phyloP scores from a whole-genome alignment of 2,329 filamentous ascomycete species.

The Thielaviopsis euricoi region DNA sequence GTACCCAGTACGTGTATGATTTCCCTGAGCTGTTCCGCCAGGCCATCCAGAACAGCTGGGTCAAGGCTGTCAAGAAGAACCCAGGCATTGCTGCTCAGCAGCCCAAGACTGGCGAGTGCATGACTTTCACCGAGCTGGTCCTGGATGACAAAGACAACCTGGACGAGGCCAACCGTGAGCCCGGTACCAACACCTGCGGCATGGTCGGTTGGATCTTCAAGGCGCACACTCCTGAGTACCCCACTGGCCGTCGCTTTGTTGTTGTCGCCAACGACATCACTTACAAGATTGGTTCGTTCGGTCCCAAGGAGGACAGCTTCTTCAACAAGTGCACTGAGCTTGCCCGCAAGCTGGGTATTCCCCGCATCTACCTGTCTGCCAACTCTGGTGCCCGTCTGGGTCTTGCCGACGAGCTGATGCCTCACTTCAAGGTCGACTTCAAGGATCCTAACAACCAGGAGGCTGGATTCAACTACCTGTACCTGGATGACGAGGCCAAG shows the following conservation, averaged over 20 bases:
- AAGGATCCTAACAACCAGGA: conserved; percentile 70
- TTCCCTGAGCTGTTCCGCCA: conserved; percentile 99
- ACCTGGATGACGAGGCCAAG: conserved; percentile 75
- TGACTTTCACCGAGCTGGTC: conserved; percentile 86
- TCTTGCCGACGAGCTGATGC: conserved; percentile 90
- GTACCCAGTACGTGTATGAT: conserved; percentile 97
- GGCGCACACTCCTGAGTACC: conserved; percentile 89
- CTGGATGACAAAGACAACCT: conserved; percentile 87
- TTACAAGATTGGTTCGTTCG: conserved; percentile 96
- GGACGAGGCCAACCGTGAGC: conserved; percentile 83
- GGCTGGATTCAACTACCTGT: conserved; percentile 90
- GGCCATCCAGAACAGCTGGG: conserved; percentile 91
- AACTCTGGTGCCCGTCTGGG: conserved; percentile 97
- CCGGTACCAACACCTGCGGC: conserved; percentile 86
- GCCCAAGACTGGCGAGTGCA: conserved; percentile 74
- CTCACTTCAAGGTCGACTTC: conserved; percentile 94
- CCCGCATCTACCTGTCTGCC: conserved; percentile 91
- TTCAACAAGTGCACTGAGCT: conserved; percentile 98
- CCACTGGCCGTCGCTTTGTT: conserved; percentile 77
- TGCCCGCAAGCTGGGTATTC: conserved; percentile 84
- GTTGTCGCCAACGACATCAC: conserved; percentile 99
- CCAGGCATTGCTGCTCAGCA: conserved; percentile 61
- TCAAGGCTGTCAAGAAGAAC: conserved; percentile 56
- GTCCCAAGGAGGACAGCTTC: conserved; percentile 90
- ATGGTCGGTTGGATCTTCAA: conserved; percentile 99